Evolutionary conservation across 75 land plant species (phyloP).

Genomic region (Sequoia sempervirens): DNA sequence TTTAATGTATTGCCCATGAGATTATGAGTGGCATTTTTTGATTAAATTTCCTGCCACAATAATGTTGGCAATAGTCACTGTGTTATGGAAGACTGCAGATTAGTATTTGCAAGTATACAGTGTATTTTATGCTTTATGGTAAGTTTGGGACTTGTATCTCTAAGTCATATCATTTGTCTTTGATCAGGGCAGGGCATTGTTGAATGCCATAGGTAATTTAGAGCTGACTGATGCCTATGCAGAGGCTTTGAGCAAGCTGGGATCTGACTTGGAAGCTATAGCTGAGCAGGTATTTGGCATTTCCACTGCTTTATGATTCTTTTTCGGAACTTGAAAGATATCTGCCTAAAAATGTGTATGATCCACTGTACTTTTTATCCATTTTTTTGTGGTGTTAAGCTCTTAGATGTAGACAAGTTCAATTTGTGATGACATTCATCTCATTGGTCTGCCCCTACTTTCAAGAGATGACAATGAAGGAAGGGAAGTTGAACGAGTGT

Average conservation of each 20-base stretch:
- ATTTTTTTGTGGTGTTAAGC: not conserved
- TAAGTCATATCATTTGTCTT: not conserved
- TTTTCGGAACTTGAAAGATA: not conserved
- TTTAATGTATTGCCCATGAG: not conserved
- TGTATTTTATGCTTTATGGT: not conserved
- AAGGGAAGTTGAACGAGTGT: not conserved
- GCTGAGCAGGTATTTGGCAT: conserved; percentile 58
- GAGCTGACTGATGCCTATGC: conserved; percentile 87
- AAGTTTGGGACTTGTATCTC: not conserved
- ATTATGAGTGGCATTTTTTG: not conserved
- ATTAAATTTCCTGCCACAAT: not conserved
- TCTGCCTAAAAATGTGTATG: not conserved
- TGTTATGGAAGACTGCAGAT: not conserved
- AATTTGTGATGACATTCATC: not conserved
- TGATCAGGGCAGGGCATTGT: conserved; percentile 87
- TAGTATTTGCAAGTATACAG: not conserved
- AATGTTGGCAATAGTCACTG: not conserved
- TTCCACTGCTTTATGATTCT: not conserved
- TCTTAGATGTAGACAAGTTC: not conserved
- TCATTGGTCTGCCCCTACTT: not conserved
- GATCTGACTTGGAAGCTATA: conserved; percentile 64
- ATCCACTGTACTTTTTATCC: not conserved
- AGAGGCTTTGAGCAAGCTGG: conserved; percentile 75
- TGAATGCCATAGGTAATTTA: conserved; percentile 93
- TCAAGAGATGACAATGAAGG: not conserved